These are phyloP conservation scores for Botrytis paeoniae DNA, from an alignment of 2,329 filamentous ascomycete species.

Conservation along the genomic window DNA sequence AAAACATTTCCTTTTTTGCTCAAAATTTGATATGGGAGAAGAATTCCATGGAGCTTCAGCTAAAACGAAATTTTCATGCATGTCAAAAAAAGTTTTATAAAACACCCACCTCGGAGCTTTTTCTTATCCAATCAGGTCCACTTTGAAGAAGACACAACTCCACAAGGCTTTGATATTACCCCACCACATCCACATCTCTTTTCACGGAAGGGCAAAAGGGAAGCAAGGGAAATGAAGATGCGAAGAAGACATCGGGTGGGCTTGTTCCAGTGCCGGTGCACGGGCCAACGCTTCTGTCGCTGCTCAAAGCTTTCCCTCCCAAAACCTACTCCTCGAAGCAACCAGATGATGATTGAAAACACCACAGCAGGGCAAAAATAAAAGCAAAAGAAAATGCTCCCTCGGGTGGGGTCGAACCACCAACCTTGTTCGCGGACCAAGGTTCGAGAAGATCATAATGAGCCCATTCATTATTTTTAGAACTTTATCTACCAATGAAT, in stretches of 20 bases:
- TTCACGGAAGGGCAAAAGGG: neutral
- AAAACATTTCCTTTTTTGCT: neutral
- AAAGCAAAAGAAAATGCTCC: neutral
- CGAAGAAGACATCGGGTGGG: neutral
- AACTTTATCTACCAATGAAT: too few relatives aligned
- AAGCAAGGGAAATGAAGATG: neutral
- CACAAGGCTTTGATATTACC: neutral
- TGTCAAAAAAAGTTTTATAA: neutral
- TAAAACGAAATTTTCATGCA: neutral
- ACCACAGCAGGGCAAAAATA: neutral
- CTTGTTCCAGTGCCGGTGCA: neutral
- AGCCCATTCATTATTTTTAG: too few relatives aligned
- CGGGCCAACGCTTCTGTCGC: neutral
- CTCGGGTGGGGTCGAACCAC: slow-evolving; percentile 15
- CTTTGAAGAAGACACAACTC: neutral
- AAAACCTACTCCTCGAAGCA: neutral
- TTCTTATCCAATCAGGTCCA: slow-evolving; percentile 4
- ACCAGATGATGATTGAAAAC: neutral
- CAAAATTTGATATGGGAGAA: neutral
- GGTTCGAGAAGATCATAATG: too few relatives aligned
- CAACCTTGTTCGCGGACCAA: too few relatives aligned
- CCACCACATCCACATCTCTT: slow-evolving; percentile 2
- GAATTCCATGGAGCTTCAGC: neutral
- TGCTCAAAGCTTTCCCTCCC: neutral
- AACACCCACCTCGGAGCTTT: neutral